Percentiles rank a stretch among this genome's conserved stretches.
Evolutionary conservation across 1,284 basidiomycete genomes (phyloP).

Genomic region (Abortiporus biennis): DNA sequence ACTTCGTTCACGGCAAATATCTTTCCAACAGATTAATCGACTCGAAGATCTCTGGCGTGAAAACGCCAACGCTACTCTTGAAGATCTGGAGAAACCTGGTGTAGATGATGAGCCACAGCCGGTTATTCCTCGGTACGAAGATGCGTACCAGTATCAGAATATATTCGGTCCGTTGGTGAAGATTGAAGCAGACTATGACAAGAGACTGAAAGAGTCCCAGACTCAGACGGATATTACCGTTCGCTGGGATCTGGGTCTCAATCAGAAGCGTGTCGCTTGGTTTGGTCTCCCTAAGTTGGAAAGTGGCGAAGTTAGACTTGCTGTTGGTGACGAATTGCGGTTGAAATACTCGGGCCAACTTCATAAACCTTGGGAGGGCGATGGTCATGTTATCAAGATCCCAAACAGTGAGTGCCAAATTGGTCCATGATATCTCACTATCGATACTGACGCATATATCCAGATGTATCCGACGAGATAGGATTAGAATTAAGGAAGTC

Average conservation of each 20-base stretch:
- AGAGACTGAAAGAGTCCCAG: constrained; percentile 95
- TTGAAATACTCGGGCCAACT: constrained; percentile 87
- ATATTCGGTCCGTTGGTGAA: constrained; percentile 99
- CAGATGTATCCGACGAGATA: constrained; percentile 97
- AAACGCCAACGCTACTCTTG: constrained; percentile 89
- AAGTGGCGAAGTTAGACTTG: constrained; percentile 94
- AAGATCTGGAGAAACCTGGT: constrained; percentile 95
- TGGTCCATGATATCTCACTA: not conserved
- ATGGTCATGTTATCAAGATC: constrained; percentile 98
- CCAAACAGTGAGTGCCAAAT: constrained; percentile 79
- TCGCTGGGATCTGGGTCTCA: constrained; percentile 96
- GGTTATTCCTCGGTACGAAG: constrained; percentile 89
- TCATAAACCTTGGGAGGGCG: constrained; percentile 93
- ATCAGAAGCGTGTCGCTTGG: constrained; percentile 98
- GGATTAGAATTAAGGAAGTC: constrained; percentile 87
- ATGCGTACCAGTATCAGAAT: constrained; percentile 99
- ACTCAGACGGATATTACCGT: constrained; percentile 96
- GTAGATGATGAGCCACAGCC: constrained; percentile 95
- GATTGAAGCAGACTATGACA: constrained; percentile 99
- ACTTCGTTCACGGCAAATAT: constrained; percentile 91
- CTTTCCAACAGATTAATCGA: constrained; percentile 94
- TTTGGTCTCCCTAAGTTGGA: constrained; percentile 95
- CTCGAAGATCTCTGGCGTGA: constrained; percentile 99
- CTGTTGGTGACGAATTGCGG: constrained; percentile 94
- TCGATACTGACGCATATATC: constrained; percentile 14